Percentiles rank a stretch among this genome's conserved stretches.
These are phyloP conservation scores for Phaeosphaeriaceae sp. DNA, from an alignment of 2,329 filamentous ascomycete genomes.

Conservation along the genomic window DNA sequence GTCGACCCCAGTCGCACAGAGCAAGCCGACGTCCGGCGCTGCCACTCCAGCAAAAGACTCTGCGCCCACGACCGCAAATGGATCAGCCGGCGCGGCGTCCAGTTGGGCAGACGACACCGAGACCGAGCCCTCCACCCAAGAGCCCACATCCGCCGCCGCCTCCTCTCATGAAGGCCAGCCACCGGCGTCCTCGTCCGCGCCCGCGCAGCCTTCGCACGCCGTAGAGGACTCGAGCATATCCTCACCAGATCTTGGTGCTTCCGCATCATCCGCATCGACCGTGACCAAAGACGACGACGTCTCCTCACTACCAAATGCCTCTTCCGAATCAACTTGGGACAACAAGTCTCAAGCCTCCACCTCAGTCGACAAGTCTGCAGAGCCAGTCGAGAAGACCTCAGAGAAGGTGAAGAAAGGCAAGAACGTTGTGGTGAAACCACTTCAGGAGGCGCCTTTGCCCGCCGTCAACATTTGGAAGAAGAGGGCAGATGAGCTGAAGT, in stretches of 20 bases:
- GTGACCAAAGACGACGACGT: constrained; percentile 66
- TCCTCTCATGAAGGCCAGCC: constrained; percentile 24
- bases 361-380: constrained; percentile 67
- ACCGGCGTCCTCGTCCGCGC: constrained; percentile 24
- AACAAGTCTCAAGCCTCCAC: constrained; percentile 68
- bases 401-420: constrained; percentile 60
- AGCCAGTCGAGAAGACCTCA: constrained; percentile 58
- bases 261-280: constrained; percentile 61
- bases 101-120: constrained; percentile 60
- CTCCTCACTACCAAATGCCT: constrained; percentile 67
- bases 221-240: constrained; percentile 42
- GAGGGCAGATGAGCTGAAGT: constrained; percentile 70
- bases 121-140: constrained; percentile 36
- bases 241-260: constrained; percentile 63
- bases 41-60: constrained; percentile 52
- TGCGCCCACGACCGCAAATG: constrained; percentile 27
- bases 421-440: constrained; percentile 59
- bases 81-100: constrained; percentile 43
- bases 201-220: constrained; percentile 18
- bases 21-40: constrained; percentile 54
- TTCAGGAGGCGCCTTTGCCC: constrained; percentile 83
- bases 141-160: constrained; percentile 20
- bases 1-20: constrained; percentile 53
- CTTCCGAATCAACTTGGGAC: constrained; percentile 72
- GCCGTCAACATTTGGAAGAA: constrained; percentile 88